phyloP scores from a whole-genome alignment of 192 early-diverging fungal genomes.

The Irineochytrium annulatum region DNA sequence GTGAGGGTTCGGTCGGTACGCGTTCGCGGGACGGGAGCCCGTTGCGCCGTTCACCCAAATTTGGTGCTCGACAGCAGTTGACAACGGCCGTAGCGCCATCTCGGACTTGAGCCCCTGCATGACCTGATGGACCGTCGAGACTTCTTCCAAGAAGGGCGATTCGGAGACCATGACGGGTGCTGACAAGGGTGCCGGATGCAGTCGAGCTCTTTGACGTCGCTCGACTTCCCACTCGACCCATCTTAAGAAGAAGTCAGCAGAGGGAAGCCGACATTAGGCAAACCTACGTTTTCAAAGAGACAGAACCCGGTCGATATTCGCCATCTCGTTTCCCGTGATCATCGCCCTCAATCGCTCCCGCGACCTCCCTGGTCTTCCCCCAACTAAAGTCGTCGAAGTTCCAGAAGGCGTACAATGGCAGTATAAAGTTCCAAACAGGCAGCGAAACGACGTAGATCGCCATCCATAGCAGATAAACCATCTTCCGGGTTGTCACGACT shows the following conservation, averaged over 20 bases:
- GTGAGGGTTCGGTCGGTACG: too few relatives aligned
- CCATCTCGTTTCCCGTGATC: slow-evolving; percentile 32
- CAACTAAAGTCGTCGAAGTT: slow-evolving; percentile 65
- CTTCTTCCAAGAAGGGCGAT: too few relatives aligned
- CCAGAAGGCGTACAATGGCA: slow-evolving; percentile 78
- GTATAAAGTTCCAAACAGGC: slow-evolving; percentile 92
- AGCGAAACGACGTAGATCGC: slow-evolving; percentile 70
- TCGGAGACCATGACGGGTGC: too few relatives aligned
- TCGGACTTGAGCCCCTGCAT: too few relatives aligned
- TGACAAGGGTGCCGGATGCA: too few relatives aligned
- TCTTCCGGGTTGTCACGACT: slow-evolving; percentile 77
- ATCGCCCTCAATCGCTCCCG: slow-evolving; percentile 34
- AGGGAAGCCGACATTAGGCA: not conserved
- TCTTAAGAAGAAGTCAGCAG: not conserved
- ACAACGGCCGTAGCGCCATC: too few relatives aligned
- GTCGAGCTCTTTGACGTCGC: too few relatives aligned
- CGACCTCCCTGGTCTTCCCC: slow-evolving; percentile 56
- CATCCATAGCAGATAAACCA: slow-evolving; percentile 89
- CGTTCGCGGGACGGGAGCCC: too few relatives aligned
- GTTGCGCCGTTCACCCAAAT: too few relatives aligned
- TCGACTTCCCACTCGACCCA: slow-evolving; percentile 37
- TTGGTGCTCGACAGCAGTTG: too few relatives aligned
- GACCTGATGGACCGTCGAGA: too few relatives aligned
- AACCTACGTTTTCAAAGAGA: slow-evolving; percentile 5
- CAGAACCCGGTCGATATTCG: slow-evolving; percentile 15